Percentiles rank a stretch among this genome's conserved stretches.
These are phyloP conservation scores for Auxenochlorella pyrenoidosa DNA, from an alignment of 139 green algal genomes.

Conservation along the genomic window DNA sequence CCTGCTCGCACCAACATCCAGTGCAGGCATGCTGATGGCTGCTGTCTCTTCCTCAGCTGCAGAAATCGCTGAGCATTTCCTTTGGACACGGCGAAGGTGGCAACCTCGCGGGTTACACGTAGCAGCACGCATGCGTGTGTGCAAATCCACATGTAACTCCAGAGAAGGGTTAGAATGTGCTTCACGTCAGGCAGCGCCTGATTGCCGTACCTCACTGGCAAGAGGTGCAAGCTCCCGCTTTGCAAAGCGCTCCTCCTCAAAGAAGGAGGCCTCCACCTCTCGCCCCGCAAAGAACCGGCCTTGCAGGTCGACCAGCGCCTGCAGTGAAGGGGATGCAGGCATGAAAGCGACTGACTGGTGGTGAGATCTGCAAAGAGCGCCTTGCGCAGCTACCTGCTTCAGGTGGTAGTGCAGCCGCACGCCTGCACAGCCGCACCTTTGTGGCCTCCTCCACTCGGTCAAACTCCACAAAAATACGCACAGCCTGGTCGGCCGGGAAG, in stretches of 20 bases:
- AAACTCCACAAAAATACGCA: slow-evolving; percentile 94
- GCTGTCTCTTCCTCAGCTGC: too few species aligned
- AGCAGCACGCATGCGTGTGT: too few species aligned
- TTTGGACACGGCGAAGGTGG: too few species aligned
- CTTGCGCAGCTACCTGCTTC: background rate
- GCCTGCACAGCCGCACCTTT: slow-evolving; percentile 51
- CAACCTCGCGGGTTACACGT: too few species aligned
- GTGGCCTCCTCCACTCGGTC: slow-evolving; percentile 75
- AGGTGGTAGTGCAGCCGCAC: background rate
- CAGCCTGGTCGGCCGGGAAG: slow-evolving; percentile 73
- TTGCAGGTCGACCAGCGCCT: slow-evolving; percentile 79
- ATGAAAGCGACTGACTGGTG: background rate
- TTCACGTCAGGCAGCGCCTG: too few species aligned
- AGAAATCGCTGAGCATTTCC: too few species aligned
- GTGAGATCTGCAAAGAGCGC: background rate
- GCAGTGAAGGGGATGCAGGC: slow-evolving; percentile 9
- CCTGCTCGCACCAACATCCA: too few species aligned
- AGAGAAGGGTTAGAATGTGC: too few species aligned
- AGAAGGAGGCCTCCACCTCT: slow-evolving; percentile 85
- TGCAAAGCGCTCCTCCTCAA: slow-evolving; percentile 83
- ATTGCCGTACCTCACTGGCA: slow-evolving; percentile 63
- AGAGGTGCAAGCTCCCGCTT: slow-evolving; percentile 77
- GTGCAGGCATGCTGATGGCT: too few species aligned
- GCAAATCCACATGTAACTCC: too few species aligned
- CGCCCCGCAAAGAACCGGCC: slow-evolving; percentile 89